phyloP scores from a whole-genome alignment of 805 yeast species.

The Saturnispora serradocipensis region DNA sequence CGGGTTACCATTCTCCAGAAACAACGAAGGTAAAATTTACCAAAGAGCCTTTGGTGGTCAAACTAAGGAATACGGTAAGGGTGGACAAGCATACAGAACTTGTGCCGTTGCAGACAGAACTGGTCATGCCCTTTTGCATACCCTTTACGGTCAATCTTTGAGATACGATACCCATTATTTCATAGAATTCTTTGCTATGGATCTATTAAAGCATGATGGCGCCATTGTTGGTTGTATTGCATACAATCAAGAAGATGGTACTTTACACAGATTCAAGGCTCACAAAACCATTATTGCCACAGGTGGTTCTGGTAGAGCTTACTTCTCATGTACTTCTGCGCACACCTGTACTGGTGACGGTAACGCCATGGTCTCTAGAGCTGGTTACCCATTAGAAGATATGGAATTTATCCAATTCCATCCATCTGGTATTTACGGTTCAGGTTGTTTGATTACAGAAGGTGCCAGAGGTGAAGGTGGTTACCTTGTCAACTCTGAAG shows the following conservation, averaged over 20 bases:
- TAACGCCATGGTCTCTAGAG: constrained; percentile 95
- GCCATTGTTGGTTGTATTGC: constrained; percentile 96
- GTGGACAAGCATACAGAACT: constrained; percentile 98
- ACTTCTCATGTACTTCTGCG: constrained; percentile 97
- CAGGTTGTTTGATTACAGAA: constrained; percentile 97
- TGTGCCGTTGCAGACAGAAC: constrained; percentile 99
- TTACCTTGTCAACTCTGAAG: constrained; percentile 87
- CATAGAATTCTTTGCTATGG: constrained; percentile 95
- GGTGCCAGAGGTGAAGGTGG: constrained; percentile 99
- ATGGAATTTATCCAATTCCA: constrained; percentile 98
- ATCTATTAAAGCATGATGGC: constrained; percentile 88
- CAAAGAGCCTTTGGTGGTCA: constrained; percentile 99
- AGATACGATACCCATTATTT: constrained; percentile 97
- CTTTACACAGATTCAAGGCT: constrained; percentile 94
- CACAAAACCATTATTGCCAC: constrained; percentile 96
- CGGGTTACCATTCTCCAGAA: constrained; percentile 98
- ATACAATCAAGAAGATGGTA: constrained; percentile 97
- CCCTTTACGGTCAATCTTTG: constrained; percentile 91
- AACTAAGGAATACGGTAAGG: constrained; percentile 89
- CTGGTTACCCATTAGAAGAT: constrained; percentile 96
- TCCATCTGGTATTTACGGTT: constrained; percentile 98
- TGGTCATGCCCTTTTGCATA: constrained; percentile 93
- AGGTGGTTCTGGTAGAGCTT: constrained; percentile 98
- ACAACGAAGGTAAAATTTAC: constrained; percentile 91
- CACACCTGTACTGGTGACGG: constrained; percentile 99